phyloP scores from a whole-genome alignment of 2,329 filamentous ascomycete genomes.

The Nemania bipapillata region DNA sequence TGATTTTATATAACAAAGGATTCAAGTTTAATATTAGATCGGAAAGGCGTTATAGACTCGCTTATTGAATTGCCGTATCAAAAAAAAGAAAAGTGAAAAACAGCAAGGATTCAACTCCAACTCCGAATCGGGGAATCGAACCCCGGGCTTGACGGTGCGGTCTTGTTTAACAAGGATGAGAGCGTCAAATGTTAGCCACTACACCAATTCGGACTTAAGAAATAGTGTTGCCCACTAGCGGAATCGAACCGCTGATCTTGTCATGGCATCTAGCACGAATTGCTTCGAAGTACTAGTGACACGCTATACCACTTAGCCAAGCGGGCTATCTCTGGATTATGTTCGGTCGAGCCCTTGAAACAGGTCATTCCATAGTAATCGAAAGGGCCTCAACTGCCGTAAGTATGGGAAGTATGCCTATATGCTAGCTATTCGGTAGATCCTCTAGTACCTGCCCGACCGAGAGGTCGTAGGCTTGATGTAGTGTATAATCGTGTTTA shows the following conservation, averaged over 20 bases:
- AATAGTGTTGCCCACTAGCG: constrained; percentile 10
- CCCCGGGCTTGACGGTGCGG: constrained; percentile 46
- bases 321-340: not conserved
- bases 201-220: constrained; percentile 51
- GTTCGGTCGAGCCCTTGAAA: not conserved
- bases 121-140: constrained; percentile 51
- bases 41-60: too few species aligned
- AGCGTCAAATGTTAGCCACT: constrained; percentile 54
- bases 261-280: not conserved
- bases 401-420: not conserved
- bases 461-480: not conserved
- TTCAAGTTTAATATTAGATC: too few species aligned
- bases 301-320: constrained; percentile 2
- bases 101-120: not conserved
- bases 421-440: not conserved
- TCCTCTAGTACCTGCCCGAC: not conserved
- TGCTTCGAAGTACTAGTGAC: not conserved
- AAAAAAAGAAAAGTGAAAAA: not conserved
- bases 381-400: not conserved
- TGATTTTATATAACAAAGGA: too few species aligned
- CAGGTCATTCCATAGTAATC: not conserved
- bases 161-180: constrained; percentile 41
- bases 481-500: not conserved
- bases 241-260: constrained; percentile 15
- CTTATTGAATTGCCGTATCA: too few species aligned